Conservation (phyloP, 768 basidiomycete species). For the Kwoniella europaea region DNA sequence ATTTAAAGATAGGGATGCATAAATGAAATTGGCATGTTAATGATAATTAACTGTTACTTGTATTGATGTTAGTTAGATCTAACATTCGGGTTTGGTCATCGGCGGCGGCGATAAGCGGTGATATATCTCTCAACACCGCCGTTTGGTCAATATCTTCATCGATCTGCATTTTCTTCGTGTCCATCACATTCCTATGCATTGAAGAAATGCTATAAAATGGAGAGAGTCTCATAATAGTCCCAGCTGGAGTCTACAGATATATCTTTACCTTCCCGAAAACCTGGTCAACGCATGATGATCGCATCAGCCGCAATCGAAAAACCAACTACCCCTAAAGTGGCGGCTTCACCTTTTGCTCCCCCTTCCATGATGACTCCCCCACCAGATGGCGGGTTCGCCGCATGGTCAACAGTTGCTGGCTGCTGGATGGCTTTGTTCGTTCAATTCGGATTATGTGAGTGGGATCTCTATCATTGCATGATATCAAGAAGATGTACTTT, state of each 20-base stretch:
- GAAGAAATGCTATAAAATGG: too few relatives aligned
- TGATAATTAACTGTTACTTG: too few relatives aligned
- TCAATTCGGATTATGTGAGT: slow-evolving; percentile 13
- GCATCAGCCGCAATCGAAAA: neutral
- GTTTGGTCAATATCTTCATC: too few relatives aligned
- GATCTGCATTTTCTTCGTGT: neutral
- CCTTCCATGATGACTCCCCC: neutral
- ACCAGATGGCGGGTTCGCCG: slow-evolving; percentile 9
- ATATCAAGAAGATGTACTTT: neutral
- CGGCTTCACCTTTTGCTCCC: neutral
- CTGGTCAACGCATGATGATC: neutral
- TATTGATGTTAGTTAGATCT: too few relatives aligned
- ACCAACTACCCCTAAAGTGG: neutral
- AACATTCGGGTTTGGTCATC: too few relatives aligned
- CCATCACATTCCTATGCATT: neutral
- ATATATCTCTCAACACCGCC: too few relatives aligned
- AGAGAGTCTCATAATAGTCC: too few relatives aligned
- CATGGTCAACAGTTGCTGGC: slow-evolving; percentile 5
- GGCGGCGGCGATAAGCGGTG: too few relatives aligned
- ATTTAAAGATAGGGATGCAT: too few relatives aligned
- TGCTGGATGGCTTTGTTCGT: slow-evolving; percentile 10
- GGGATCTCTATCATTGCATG: neutral
- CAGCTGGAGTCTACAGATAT: too few relatives aligned
- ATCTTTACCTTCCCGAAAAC: too few relatives aligned
- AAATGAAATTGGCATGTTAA: too few relatives aligned